Conservation (phyloP, 2,329 filamentous ascomycete species). For the Triangularia verruculosa region DNA sequence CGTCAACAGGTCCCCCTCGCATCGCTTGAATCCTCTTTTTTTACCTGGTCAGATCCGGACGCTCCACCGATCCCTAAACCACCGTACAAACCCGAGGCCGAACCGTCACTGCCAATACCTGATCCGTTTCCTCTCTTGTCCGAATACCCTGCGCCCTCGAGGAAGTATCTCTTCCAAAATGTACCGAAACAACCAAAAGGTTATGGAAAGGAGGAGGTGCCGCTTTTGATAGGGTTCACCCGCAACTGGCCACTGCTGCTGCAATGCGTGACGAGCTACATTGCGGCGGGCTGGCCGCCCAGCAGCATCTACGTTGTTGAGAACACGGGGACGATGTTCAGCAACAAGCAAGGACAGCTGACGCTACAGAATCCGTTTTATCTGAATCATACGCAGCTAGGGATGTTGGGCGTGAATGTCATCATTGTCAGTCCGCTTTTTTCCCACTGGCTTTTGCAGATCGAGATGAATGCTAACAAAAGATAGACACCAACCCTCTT, state of each 20-base stretch:
- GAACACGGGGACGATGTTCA: conserved; percentile 51
- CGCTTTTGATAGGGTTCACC: conserved; percentile 51
- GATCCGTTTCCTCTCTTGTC: conserved; percentile 41
- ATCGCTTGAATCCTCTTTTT: conserved; percentile 16
- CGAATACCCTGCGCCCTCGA: conserved; percentile 27
- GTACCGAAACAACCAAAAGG: conserved; percentile 24
- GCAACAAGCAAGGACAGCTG: conserved; percentile 43
- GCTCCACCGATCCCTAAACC: conserved; percentile 25
- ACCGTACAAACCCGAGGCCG: conserved; percentile 34
- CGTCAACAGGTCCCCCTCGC: conserved; percentile 8
- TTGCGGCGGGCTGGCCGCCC: conserved; percentile 54
- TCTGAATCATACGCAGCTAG: conserved; percentile 49
- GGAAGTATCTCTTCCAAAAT: not conserved
- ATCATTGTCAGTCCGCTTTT: conserved; percentile 39
- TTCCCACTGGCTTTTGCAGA: not conserved
- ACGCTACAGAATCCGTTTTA: conserved; percentile 53
- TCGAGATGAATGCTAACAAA: not conserved
- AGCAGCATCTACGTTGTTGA: conserved; percentile 53
- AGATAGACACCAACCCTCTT: conserved; percentile 48
- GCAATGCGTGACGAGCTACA: conserved; percentile 52
- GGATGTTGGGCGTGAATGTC: conserved; percentile 48
- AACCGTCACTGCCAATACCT: conserved; percentile 31
- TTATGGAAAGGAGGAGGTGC: conserved; percentile 35
- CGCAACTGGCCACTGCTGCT: conserved; percentile 50
- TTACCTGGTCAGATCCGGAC: conserved; percentile 18